phyloP scores from a whole-genome alignment of 2,329 filamentous ascomycete species.

The Exophiala oligosperma region DNA sequence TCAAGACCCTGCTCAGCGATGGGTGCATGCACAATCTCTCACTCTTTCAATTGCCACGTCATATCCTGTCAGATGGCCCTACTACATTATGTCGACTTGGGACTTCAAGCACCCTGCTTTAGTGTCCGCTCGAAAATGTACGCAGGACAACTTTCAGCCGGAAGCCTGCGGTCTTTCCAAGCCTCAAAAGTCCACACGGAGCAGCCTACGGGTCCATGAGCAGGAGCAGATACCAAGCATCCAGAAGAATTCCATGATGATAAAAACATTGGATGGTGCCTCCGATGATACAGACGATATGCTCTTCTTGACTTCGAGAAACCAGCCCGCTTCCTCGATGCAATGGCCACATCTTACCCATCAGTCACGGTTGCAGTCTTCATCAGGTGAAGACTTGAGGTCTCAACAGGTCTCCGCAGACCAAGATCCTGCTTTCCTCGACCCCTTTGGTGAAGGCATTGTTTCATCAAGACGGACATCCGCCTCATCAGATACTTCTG shows the following conservation, averaged over 20 bases:
- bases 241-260: background rate
- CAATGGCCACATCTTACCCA: background rate
- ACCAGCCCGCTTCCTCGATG: background rate
- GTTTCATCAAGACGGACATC: constrained; percentile 15
- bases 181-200: too few relatives aligned
- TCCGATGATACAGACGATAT: constrained; percentile 7
- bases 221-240: background rate
- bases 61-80: background rate
- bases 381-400: constrained; percentile 12
- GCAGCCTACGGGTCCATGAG: background rate
- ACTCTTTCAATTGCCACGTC: background rate
- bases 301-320: background rate
- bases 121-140: too few relatives aligned
- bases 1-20: background rate
- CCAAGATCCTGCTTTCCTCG: constrained; percentile 7
- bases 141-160: too few relatives aligned
- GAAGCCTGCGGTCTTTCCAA: too few relatives aligned
- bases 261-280: constrained; percentile 10
- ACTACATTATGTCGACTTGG: too few relatives aligned
- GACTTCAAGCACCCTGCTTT: too few relatives aligned
- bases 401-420: constrained; percentile 5
- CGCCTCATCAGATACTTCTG: constrained; percentile 12
- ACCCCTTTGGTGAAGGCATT: constrained; percentile 11
- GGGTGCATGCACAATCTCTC: background rate
- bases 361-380: constrained; percentile 12